Evolutionary conservation across 495 filamentous ascomycete genomes (phyloP).

Genomic region (Daldinia vernicosa): DNA sequence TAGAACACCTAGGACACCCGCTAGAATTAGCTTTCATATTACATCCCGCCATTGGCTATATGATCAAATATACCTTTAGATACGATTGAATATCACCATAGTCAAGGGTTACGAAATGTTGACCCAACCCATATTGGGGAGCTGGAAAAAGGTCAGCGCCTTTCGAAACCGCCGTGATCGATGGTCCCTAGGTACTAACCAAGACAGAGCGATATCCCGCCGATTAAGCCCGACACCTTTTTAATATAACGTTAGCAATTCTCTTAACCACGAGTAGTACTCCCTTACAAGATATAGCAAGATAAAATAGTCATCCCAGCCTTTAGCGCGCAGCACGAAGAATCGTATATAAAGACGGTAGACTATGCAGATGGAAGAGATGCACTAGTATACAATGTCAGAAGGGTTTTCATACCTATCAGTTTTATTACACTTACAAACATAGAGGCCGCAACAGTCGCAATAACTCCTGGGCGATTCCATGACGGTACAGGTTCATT

Average conservation of each 20-base stretch:
- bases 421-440: slow-evolving; percentile 1
- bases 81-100: slow-evolving; percentile 11
- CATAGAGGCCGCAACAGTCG: slow-evolving; percentile 18
- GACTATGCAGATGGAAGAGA: slow-evolving; percentile 46
- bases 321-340: slow-evolving; percentile 37
- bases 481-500: slow-evolving; percentile 42
- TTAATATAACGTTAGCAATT: neutral
- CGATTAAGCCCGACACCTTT: slow-evolving; percentile 39
- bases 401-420: neutral
- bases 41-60: neutral
- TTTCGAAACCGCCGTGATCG: neutral
- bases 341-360: slow-evolving; percentile 44
- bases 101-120: slow-evolving; percentile 17
- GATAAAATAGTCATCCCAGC: slow-evolving; percentile 47
- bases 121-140: slow-evolving; percentile 22
- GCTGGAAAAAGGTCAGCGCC: slow-evolving; percentile 7
- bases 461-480: slow-evolving; percentile 29
- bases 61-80: slow-evolving; percentile 21
- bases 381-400: slow-evolving; percentile 26
- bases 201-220: slow-evolving; percentile 39
- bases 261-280: neutral
- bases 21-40: neutral
- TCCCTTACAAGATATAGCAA: slow-evolving; percentile 44
- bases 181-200: slow-evolving; percentile 31
- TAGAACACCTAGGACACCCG: slow-evolving; percentile 36